Conservation (phyloP, 148 eudicot genomes). For the Rheum nobile region DNA sequence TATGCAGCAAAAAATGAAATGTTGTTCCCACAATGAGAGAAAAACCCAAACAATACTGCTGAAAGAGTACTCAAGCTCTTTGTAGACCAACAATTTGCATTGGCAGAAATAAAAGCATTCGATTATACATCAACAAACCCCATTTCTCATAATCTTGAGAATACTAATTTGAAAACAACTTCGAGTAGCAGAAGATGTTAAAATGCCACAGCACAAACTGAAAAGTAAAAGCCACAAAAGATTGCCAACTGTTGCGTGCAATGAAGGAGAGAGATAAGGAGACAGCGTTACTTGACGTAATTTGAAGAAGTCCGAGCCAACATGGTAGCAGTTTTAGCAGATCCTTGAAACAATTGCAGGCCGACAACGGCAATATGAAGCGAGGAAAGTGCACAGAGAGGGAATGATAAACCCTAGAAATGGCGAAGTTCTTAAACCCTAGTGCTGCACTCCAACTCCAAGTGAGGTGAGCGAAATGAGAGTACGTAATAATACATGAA, state of each 20-base stretch:
- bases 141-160: background rate
- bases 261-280: background rate
- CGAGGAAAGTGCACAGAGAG: background rate
- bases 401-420: conserved; percentile 3
- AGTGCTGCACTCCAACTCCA: background rate
- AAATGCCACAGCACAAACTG: background rate
- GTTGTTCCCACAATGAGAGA: background rate
- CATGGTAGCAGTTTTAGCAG: background rate
- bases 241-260: background rate
- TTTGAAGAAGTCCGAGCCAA: conserved; percentile 4
- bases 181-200: background rate
- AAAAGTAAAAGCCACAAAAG: background rate
- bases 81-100: background rate
- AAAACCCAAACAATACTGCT: background rate
- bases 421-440: conserved; percentile 3
- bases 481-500: background rate
- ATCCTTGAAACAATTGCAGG: background rate
- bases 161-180: background rate
- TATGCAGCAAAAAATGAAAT: too few relatives aligned
- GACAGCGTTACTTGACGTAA: conserved; percentile 2
- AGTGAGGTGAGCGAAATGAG: background rate
- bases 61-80: background rate
- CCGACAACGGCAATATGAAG: background rate
- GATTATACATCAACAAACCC: background rate
- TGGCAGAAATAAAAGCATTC: background rate